These are phyloP conservation scores for Sedum album DNA, from an alignment of 164 flowering plant genomes.

Conservation along the genomic window DNA sequence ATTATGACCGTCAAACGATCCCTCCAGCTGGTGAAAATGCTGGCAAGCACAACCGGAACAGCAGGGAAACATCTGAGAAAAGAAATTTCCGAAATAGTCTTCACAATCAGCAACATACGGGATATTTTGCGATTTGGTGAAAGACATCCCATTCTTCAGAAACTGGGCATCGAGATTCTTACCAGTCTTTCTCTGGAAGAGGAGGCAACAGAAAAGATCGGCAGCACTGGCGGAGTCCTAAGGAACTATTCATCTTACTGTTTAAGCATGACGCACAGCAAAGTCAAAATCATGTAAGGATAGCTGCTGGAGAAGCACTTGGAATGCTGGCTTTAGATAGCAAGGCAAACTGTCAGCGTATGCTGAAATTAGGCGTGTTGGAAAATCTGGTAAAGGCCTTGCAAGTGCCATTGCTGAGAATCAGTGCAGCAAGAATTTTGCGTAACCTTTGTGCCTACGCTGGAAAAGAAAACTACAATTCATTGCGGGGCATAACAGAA, in stretches of 20 bases:
- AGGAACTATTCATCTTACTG: conserved; percentile 51
- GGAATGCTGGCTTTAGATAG: conserved; percentile 81
- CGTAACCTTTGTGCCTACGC: conserved; percentile 59
- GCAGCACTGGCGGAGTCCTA: conserved; percentile 74
- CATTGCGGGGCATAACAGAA: conserved; percentile 33
- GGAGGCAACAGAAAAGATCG: conserved; percentile 80
- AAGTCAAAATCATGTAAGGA: conserved; percentile 34
- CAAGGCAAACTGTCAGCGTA: conserved; percentile 42
- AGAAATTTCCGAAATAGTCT: conserved; percentile 75
- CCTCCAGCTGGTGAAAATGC: conserved; percentile 70
- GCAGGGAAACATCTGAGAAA: conserved; percentile 65
- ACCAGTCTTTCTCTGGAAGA: conserved; percentile 66
- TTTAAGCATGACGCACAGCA: conserved; percentile 30
- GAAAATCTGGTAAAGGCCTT: conserved; percentile 45
- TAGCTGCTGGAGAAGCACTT: conserved; percentile 80
- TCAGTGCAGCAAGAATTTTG: conserved; percentile 69
- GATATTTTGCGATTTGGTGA: conserved; percentile 63
- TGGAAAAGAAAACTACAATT: conserved; percentile 38
- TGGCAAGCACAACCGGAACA: conserved; percentile 65
- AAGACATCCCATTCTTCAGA: conserved; percentile 48
- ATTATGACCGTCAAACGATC: conserved; percentile 55
- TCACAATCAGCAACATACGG: conserved; percentile 82
- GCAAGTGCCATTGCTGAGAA: conserved; percentile 36
- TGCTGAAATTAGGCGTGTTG: conserved; percentile 36
- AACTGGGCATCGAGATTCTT: conserved; percentile 60